Evolutionary conservation across 257 asterid species (phyloP), one percentile per base, ranked within the genome.

Genomic region (Petunia axillaris): DNA sequence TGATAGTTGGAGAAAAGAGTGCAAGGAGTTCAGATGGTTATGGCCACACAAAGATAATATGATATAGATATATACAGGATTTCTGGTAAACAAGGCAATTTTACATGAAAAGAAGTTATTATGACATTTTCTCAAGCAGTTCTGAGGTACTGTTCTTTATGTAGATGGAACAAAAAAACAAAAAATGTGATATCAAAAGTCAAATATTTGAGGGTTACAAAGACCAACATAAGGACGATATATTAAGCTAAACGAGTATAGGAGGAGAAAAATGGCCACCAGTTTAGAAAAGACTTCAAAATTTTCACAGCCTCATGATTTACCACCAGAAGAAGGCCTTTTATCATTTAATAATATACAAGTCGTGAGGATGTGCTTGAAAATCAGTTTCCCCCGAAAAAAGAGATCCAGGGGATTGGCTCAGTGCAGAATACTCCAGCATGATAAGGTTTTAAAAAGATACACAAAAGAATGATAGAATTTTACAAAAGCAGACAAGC

Each of bases 1-100:
- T 64, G 65, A 50, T 64, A 38, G 50, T 79, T 50, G 78, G 78
- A 50, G 62, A 50, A 50, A 73, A 38, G 36, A 11, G 4, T 38
- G 35, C 46, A 50, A 50, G 52, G 63, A 43, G 57, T 80, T 67
- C 81, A 53, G 75, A 73, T 16, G 4, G 36, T 78, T 78, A 63
- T 58, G 75, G n/a, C n/a, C 37, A 38, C 65, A 52, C 13, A 55
- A 14, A 73, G 25, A 48, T 10, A 35, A 16, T 44, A 44, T 9
- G 40, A 7, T 43, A 8, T 9, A 70, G 58, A 70, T 70, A 40
- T 50, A 73, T 48, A 3, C 15, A 36, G n/a, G 7, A 62, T 63
- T 63, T 63, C 43, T 35, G 41, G 43, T 63, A 63, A 63, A 63
- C 43, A 63, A 36, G 41, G 36, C 11, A 62, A 35, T 35, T 36